Evolutionary conservation across 108 stramenopile species (phyloP).

Genomic region (Chaetoceros tenuissimus): DNA sequence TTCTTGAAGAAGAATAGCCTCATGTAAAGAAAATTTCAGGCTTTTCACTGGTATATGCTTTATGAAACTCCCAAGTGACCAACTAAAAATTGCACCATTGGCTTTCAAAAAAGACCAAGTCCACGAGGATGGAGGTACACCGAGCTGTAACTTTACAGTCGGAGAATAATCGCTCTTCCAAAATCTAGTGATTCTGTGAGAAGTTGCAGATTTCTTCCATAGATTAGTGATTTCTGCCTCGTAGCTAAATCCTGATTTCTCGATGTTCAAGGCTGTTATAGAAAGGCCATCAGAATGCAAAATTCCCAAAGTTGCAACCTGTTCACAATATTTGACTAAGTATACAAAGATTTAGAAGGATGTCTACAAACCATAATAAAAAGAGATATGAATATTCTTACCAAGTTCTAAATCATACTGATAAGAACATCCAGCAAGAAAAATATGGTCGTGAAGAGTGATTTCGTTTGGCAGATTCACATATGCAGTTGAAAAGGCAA

Average conservation of each 20-base stretch:
- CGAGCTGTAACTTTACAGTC: background rate
- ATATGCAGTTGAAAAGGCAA: background rate
- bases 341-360: background rate
- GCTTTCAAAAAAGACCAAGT: background rate
- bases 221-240: background rate
- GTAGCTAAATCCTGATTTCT: background rate
- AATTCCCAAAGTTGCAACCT: constrained; percentile 1
- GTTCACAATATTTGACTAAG: background rate
- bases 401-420: constrained; percentile 4
- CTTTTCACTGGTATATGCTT: too few species aligned
- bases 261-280: background rate
- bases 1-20: too few species aligned
- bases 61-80: background rate
- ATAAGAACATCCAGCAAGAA: constrained; percentile 3
- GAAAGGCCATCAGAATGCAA: background rate
- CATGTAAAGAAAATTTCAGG: too few species aligned
- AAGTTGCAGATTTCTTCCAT: background rate
- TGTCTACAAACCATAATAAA: background rate
- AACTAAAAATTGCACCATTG: background rate
- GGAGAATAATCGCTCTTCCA: background rate
- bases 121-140: background rate
- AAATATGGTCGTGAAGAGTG: too few species aligned
- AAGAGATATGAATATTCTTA: background rate
- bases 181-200: constrained; percentile 1
- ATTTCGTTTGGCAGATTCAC: background rate